A percentile compares a stretch with the other conserved stretches of the same genome.
phyloP scores from a whole-genome alignment of 2,329 filamentous ascomycete genomes.

The Balansia obtecta region DNA sequence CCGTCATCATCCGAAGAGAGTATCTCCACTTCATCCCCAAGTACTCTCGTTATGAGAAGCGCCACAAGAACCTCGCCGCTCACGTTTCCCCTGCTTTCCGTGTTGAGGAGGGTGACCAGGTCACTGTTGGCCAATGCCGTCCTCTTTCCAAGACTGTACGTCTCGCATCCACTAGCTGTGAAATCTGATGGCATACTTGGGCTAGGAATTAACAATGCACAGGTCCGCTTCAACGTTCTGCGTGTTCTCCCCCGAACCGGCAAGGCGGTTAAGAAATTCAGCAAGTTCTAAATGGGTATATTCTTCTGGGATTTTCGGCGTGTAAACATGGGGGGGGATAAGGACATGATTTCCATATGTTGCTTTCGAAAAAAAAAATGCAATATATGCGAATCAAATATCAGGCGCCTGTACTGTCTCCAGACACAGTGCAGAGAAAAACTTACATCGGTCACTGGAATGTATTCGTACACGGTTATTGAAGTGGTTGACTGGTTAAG shows the following conservation, averaged over 20 bases:
- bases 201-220: slow-evolving; percentile 13
- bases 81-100: slow-evolving; percentile 99
- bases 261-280: slow-evolving; percentile 96
- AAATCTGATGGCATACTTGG: neutral
- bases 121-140: slow-evolving; percentile 98
- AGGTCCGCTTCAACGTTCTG: slow-evolving; percentile 99
- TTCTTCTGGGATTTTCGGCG: slow-evolving; percentile 42
- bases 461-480: too few relatives aligned
- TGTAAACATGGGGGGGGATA: slow-evolving; percentile 32
- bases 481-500: too few relatives aligned
- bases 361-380: slow-evolving; percentile 18
- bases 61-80: slow-evolving; percentile 99
- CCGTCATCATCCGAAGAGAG: slow-evolving; percentile 97
- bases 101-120: slow-evolving; percentile 99
- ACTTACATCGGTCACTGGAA: neutral
- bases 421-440: neutral
- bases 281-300: slow-evolving; percentile 76
- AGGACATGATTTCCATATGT: slow-evolving; percentile 20
- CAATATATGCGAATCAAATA: slow-evolving; percentile 11
- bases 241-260: slow-evolving; percentile 94
- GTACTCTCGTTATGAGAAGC: slow-evolving; percentile 99
- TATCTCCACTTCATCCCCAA: slow-evolving; percentile 99
- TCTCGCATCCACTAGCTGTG: slow-evolving; percentile 16
- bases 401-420: neutral
- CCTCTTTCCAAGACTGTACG: slow-evolving; percentile 98